Conservation (phyloP, 805 yeast genomes). For the Candida peoriensis region DNA sequence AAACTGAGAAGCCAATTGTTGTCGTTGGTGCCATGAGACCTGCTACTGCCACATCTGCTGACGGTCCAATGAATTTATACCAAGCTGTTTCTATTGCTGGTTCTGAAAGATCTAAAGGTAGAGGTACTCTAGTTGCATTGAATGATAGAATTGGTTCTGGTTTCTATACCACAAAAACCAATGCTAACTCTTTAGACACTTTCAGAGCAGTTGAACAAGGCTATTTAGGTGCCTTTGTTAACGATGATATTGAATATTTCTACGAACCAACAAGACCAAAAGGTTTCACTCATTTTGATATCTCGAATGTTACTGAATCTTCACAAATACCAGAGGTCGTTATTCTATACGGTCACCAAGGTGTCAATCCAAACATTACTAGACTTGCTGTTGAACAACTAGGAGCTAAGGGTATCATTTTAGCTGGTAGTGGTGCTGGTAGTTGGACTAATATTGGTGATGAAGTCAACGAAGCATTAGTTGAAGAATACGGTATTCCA, state of each 20-base stretch:
- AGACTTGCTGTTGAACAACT: constrained; percentile 38
- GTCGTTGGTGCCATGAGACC: constrained; percentile 65
- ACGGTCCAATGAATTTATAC: constrained; percentile 68
- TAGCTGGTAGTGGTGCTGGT: constrained; percentile 72
- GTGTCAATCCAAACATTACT: constrained; percentile 43
- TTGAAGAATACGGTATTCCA: constrained; percentile 37
- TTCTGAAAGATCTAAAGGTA: constrained; percentile 39
- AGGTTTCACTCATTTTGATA: constrained; percentile 27
- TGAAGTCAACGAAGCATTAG: constrained; percentile 36
- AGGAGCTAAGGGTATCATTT: constrained; percentile 47
- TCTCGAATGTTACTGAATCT: constrained; percentile 21
- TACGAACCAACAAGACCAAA: constrained; percentile 54
- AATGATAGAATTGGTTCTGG: constrained; percentile 68
- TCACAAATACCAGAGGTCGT: constrained; percentile 36
- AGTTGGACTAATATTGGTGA: constrained; percentile 39
- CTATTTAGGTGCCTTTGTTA: constrained; percentile 61
- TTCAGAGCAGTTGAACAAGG: constrained; percentile 66
- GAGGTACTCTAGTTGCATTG: constrained; percentile 60
- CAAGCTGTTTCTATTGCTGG: constrained; percentile 64
- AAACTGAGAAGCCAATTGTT: constrained; percentile 30
- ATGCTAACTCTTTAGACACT: constrained; percentile 64
- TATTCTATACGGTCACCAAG: constrained; percentile 58
- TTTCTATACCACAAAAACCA: constrained; percentile 59
- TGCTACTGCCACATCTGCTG: constrained; percentile 62
- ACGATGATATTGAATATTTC: constrained; percentile 57